phyloP scores from a whole-genome alignment of 768 basidiomycete genomes.

The Butyriboletus loyo region DNA sequence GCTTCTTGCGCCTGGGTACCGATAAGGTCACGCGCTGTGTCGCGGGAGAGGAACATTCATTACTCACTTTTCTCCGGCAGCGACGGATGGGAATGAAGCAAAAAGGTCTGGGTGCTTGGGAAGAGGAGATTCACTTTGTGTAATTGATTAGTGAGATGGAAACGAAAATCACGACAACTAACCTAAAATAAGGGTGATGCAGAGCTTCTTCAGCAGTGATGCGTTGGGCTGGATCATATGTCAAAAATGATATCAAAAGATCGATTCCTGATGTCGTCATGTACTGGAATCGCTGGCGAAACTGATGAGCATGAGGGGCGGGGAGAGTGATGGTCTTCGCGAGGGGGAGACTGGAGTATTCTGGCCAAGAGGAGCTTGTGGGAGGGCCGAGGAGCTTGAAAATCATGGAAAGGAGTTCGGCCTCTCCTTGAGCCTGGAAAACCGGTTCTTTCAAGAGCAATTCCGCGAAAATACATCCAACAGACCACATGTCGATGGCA shows the following conservation, averaged over 20 bases:
- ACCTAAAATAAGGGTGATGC: constrained; percentile 91
- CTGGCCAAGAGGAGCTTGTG: constrained; percentile 82
- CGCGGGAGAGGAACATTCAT: background rate
- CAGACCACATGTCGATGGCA: constrained; percentile 97
- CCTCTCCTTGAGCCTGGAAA: constrained; percentile 95
- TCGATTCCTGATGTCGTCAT: constrained; percentile 83
- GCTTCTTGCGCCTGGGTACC: constrained; percentile 62
- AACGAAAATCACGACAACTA: background rate
- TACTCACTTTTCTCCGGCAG: constrained; percentile 90
- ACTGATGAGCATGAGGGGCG: constrained; percentile 67
- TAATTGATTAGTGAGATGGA: background rate
- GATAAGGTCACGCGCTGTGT: constrained; percentile 5
- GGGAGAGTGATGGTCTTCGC: constrained; percentile 77
- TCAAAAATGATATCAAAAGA: constrained; percentile 73
- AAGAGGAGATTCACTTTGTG: constrained; percentile 78
- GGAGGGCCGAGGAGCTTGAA: constrained; percentile 96
- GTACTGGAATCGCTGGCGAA: constrained; percentile 85
- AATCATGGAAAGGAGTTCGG: constrained; percentile 90
- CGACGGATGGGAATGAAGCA: constrained; percentile 91
- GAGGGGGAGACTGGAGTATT: constrained; percentile 74
- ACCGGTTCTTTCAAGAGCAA: constrained; percentile 91
- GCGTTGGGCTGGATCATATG: constrained; percentile 85
- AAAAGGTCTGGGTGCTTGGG: constrained; percentile 97
- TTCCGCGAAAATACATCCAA: constrained; percentile 98
- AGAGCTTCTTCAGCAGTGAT: constrained; percentile 90